Percentiles rank a stretch among this genome's conserved stretches.
These are phyloP conservation scores for Epichloe typhina DNA, from an alignment of 2,329 filamentous ascomycete species.

Conservation along the genomic window DNA sequence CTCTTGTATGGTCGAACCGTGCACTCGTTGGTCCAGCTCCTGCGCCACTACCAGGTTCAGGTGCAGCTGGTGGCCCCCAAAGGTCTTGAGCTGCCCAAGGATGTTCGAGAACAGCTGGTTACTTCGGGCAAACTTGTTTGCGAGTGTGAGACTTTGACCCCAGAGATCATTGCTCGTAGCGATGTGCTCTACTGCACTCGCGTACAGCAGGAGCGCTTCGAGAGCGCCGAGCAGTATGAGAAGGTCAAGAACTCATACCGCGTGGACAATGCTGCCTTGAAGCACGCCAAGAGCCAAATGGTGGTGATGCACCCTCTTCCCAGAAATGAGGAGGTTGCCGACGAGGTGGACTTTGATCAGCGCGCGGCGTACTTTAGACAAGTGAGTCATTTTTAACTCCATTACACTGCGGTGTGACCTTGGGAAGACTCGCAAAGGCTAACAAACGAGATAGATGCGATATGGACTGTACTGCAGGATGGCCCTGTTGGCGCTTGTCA, in stretches of 20 bases:
- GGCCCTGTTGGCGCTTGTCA: slow-evolving; percentile 87
- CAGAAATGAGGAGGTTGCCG: slow-evolving; percentile 81
- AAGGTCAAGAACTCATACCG: slow-evolving; percentile 77
- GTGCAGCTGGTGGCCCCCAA: slow-evolving; percentile 84
- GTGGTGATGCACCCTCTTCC: slow-evolving; percentile 93
- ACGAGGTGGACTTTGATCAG: slow-evolving; percentile 96
- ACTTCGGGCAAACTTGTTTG: slow-evolving; percentile 61
- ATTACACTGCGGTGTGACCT: neutral
- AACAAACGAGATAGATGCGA: slow-evolving; percentile 54
- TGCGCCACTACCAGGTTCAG: slow-evolving; percentile 89
- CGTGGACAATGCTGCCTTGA: slow-evolving; percentile 80
- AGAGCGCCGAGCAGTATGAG: slow-evolving; percentile 70
- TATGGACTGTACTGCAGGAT: slow-evolving; percentile 97
- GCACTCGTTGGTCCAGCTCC: slow-evolving; percentile 85
- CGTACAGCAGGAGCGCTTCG: slow-evolving; percentile 92
- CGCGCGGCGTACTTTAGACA: slow-evolving; percentile 97
- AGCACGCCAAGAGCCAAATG: slow-evolving; percentile 84
- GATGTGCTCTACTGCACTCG: slow-evolving; percentile 96
- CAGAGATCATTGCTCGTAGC: slow-evolving; percentile 71
- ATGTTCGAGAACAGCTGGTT: slow-evolving; percentile 60
- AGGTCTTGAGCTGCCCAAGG: slow-evolving; percentile 60
- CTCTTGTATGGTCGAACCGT: slow-evolving; percentile 88
- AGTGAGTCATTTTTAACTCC: slow-evolving; percentile 46
- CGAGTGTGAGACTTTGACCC: slow-evolving; percentile 68
- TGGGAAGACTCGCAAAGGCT: neutral